These are phyloP conservation scores for Didymella exigua DNA, from an alignment of 2,329 filamentous ascomycete genomes.

Conservation along the genomic window DNA sequence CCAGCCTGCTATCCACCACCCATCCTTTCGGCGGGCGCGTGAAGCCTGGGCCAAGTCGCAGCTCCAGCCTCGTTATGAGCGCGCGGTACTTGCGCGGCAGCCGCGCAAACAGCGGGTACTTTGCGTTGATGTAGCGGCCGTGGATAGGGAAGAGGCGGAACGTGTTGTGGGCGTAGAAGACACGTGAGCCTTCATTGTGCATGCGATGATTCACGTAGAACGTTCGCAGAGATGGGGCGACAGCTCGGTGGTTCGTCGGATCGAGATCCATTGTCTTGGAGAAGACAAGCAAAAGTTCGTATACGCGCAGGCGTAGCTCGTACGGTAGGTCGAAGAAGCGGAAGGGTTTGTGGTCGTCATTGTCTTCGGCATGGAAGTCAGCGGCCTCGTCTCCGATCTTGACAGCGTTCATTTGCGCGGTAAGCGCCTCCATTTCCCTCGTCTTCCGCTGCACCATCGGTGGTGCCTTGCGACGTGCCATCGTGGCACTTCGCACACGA, in stretches of 20 bases:
- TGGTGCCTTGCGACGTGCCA: slow-evolving; percentile 18
- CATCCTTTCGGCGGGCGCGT: slow-evolving; percentile 71
- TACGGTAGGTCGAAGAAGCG: slow-evolving; percentile 60
- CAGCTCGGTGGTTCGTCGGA: slow-evolving; percentile 66
- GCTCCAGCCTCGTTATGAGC: slow-evolving; percentile 67
- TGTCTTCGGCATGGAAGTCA: slow-evolving; percentile 6
- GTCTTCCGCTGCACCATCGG: slow-evolving; percentile 29
- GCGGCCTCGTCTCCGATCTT: slow-evolving; percentile 22
- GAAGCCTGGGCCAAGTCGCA: slow-evolving; percentile 76
- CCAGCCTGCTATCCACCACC: slow-evolving; percentile 69
- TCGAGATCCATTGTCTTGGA: slow-evolving; percentile 69
- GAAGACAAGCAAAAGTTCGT: slow-evolving; percentile 55
- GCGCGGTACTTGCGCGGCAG: slow-evolving; percentile 66
- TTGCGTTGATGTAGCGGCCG: slow-evolving; percentile 70
- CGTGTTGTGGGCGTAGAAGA: slow-evolving; percentile 59
- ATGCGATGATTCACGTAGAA: slow-evolving; percentile 65
- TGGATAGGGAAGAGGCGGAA: slow-evolving; percentile 61
- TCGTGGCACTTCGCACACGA: slow-evolving; percentile 15
- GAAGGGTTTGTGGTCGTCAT: slow-evolving; percentile 46
- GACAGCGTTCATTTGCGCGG: slow-evolving; percentile 34
- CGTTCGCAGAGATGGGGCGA: slow-evolving; percentile 65
- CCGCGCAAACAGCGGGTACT: slow-evolving; percentile 71
- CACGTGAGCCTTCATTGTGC: slow-evolving; percentile 58
- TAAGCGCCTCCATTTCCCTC: slow-evolving; percentile 35
- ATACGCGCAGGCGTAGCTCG: slow-evolving; percentile 60